Base-by-base conservation (phyloP, 345 rosid species). In the Capsella bursapastoris region DNA sequence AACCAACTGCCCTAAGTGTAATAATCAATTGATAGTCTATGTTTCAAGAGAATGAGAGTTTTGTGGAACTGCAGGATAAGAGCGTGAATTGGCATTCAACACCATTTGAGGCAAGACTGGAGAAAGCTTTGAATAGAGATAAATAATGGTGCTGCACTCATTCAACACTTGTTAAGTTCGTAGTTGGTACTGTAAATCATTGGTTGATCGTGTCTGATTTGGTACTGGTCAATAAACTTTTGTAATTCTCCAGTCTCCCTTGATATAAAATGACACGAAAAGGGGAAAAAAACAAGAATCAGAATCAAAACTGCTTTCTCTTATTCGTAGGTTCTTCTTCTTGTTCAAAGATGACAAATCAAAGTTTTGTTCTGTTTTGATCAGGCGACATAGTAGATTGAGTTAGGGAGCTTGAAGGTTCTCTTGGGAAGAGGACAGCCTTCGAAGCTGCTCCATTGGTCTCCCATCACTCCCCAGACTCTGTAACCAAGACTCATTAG, bases 41-140 rank as follows among this genome's bases (percentile, higher is more conserved):
- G 14, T 73, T 40, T 29, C 14, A 31, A 25, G 41, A 31, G 84
- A 78, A 89, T 90, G 92, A 96, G 83, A 81, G 35, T 74, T 79
- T 52, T 37, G 3, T 75, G 69, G 58, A 31, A 63, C 7, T 86
- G 93, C 94, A 92, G 98, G 99, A 95, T 67, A 92, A 81, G 81
- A 88, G 74, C 58, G 98, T 92, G 77, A 89, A 87, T 48, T 92
- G 94, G 98, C 88, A 92, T 60, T 85, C 94, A 27, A 95, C 98
- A 10, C 99, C 99, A 40, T 95, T 90, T 71, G 98, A 90, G 81
- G 86, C 87, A 8, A 86, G 96, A 85, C 78, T 95, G 83, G 98
- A 95, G 86, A 89, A 88, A 87, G 98, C 96, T 83, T 78, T 95
- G 88, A 80, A 78, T 80, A 65, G 70, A 80, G 62, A 80, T 63